phyloP scores from a whole-genome alignment of 495 filamentous ascomycete species.

The Penicillium verhagenii region DNA sequence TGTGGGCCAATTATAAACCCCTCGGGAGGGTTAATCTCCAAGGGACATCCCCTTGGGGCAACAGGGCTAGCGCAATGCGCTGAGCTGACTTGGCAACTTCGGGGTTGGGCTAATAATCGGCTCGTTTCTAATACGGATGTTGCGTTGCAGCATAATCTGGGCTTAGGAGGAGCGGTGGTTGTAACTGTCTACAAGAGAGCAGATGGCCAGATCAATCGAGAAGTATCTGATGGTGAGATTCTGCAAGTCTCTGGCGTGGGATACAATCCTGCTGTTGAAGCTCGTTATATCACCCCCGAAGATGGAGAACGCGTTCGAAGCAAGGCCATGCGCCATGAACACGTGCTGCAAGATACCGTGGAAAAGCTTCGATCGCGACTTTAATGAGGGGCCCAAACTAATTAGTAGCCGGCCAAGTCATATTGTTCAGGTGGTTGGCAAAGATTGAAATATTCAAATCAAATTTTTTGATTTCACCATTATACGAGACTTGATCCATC shows the following conservation, averaged over 20 bases:
- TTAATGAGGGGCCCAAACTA: not conserved
- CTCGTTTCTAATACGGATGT: constrained; percentile 60
- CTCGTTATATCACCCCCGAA: constrained; percentile 30
- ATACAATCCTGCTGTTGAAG: constrained; percentile 85
- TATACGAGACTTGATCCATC: too few relatives aligned
- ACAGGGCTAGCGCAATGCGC: constrained; percentile 92
- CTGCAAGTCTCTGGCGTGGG: constrained; percentile 57
- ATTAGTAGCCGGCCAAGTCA: too few relatives aligned
- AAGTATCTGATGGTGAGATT: constrained; percentile 50
- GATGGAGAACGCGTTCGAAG: constrained; percentile 28
- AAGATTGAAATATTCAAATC: too few relatives aligned
- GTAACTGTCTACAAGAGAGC: constrained; percentile 75
- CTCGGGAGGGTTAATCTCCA: constrained; percentile 86
- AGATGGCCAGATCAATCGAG: constrained; percentile 55
- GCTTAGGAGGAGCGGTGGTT: constrained; percentile 80
- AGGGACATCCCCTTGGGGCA: constrained; percentile 90
- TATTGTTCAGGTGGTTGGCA: too few relatives aligned
- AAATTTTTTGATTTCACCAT: too few relatives aligned
- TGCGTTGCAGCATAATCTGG: constrained; percentile 83
- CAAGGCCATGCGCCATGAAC: constrained; percentile 22
- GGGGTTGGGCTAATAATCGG: constrained; percentile 92
- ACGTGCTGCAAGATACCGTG: constrained; percentile 20
- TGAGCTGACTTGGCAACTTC: constrained; percentile 89
- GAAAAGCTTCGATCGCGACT: constrained; percentile 21
- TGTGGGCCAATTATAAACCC: constrained; percentile 78